Conservation (phyloP, 345 rosid species). For the Camelina sativa region DNA sequence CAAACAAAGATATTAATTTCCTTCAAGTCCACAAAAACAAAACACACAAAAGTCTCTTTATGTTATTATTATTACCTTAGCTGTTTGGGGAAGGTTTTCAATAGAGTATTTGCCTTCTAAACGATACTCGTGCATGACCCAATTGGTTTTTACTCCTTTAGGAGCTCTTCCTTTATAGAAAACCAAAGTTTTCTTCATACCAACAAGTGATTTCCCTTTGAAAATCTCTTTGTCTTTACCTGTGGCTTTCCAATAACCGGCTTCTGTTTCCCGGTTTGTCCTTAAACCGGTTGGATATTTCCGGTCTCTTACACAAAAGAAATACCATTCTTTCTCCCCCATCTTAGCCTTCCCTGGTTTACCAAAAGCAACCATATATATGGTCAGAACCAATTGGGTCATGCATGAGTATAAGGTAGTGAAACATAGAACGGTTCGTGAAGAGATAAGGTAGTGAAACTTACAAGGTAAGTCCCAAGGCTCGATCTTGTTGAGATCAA, state of each 20-base stretch:
- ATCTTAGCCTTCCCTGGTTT: constrained; percentile 43
- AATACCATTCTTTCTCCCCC: constrained; percentile 74
- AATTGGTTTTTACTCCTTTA: constrained; percentile 69
- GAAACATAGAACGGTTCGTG: neutral
- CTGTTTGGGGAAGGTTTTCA: constrained; percentile 56
- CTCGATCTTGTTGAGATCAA: constrained; percentile 88
- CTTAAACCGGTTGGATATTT: constrained; percentile 81
- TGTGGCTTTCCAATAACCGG: constrained; percentile 75
- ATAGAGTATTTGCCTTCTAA: constrained; percentile 72
- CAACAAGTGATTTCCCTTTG: constrained; percentile 60
- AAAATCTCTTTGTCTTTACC: constrained; percentile 68
- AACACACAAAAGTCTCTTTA: neutral
- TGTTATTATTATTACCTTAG: constrained; percentile 50
- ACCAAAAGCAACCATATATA: neutral
- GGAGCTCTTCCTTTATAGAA: constrained; percentile 91
- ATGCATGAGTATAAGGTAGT: neutral
- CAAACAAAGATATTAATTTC: constrained; percentile 12
- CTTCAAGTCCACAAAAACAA: neutral
- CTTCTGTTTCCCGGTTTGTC: constrained; percentile 65
- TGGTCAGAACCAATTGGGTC: neutral
- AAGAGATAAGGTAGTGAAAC: constrained; percentile 15
- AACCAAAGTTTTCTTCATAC: constrained; percentile 95
- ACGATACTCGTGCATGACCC: constrained; percentile 91
- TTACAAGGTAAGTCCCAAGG: constrained; percentile 96
- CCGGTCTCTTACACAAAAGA: constrained; percentile 75